Percentiles rank a stretch among this genome's conserved stretches.
Evolutionary conservation across 2,329 filamentous ascomycete species (phyloP).

Genomic region (Ceratocystis ficicola): DNA sequence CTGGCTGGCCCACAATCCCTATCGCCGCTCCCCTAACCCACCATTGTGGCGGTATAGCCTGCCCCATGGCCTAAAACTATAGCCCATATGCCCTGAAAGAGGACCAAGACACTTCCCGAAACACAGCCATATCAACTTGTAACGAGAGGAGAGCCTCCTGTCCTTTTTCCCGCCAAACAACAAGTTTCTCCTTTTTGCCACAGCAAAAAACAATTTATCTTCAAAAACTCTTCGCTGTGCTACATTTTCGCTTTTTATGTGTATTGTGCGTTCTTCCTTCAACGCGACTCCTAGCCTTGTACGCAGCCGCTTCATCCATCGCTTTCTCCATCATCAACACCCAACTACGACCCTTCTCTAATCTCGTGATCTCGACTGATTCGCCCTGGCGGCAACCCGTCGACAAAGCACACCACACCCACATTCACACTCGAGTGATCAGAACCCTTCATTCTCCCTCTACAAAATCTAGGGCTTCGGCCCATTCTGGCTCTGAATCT

Average conservation of each 20-base stretch:
- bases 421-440: background rate
- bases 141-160: constrained; percentile 18
- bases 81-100: background rate
- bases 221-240: background rate
- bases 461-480: constrained; percentile 5
- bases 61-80: background rate
- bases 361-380: background rate
- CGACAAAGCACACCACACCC: background rate
- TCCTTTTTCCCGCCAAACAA: constrained; percentile 4
- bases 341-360: background rate
- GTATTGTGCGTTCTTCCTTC: background rate
- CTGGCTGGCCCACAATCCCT: too few relatives aligned
- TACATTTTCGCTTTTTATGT: constrained; percentile 2
- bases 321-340: background rate
- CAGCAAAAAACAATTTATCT: background rate
- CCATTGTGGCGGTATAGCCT: too few relatives aligned
- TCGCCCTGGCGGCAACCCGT: constrained; percentile 8
- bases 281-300: background rate
- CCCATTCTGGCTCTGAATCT: background rate
- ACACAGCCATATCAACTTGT: constrained; percentile 21
- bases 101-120: constrained; percentile 19
- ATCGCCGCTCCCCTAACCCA: background rate
- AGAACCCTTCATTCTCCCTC: background rate
- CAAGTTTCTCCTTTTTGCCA: constrained; percentile 2
- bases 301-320: background rate